Percentiles rank a stretch among this genome's conserved stretches.
Evolutionary conservation across 257 asterid species (phyloP).

Genomic region (Solanum chilense): DNA sequence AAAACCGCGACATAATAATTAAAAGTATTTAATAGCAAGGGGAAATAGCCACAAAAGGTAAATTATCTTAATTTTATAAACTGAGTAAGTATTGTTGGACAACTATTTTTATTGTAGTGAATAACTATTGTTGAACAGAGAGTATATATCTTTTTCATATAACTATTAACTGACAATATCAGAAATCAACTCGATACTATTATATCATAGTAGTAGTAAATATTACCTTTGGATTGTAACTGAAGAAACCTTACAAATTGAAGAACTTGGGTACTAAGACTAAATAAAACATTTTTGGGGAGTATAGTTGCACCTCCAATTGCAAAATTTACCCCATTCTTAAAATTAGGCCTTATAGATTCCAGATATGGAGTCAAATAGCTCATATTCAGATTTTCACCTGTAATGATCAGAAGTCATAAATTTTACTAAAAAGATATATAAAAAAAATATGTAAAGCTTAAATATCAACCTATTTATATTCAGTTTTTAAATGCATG

Average conservation of each 20-base stretch:
- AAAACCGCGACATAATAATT: no score
- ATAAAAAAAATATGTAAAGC: neutral
- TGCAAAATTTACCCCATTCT: conserved; percentile 40
- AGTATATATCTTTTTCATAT: neutral
- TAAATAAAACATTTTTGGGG: conserved; percentile 12
- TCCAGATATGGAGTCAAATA: conserved; percentile 34
- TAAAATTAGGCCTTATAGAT: conserved; percentile 18
- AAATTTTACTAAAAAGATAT: neutral
- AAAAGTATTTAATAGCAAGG: no score
- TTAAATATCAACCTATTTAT: neutral
- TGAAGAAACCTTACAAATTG: conserved; percentile 24
- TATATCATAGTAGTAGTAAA: neutral
- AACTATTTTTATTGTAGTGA: no score
- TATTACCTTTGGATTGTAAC: conserved; percentile 16
- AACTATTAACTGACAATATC: no score
- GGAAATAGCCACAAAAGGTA: no score
- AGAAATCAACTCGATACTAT: neutral
- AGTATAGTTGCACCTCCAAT: conserved; percentile 18
- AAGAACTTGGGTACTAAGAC: conserved; percentile 18
- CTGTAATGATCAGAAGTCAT: neutral
- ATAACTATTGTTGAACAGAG: no score
- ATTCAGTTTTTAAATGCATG: neutral
- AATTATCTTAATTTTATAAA: no score
- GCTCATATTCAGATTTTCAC: conserved; percentile 14
- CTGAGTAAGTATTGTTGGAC: no score